Conservation (phyloP, 1,139 yeast genomes). For the Nakaseomyces uthaithaninus region DNA sequence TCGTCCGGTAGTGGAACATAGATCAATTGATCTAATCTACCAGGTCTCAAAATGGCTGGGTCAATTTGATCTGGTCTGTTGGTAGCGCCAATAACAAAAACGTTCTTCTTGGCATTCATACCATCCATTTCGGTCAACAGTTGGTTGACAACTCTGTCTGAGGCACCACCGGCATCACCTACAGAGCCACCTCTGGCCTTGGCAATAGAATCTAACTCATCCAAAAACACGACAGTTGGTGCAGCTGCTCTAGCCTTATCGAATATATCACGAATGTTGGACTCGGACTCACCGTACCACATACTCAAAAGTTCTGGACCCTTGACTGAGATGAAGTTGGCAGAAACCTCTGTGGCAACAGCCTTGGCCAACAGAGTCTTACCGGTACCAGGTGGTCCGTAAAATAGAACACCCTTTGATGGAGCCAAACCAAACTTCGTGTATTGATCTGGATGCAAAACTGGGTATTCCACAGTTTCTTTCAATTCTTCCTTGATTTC, state of each 20-base stretch:
- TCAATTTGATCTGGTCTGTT: slow-evolving; percentile 98
- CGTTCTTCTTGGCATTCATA: slow-evolving; percentile 98
- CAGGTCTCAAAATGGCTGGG: slow-evolving; percentile 97
- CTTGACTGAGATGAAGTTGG: slow-evolving; percentile 91
- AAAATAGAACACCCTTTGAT: slow-evolving; percentile 84
- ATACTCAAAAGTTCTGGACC: slow-evolving; percentile 45
- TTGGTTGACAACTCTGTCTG: slow-evolving; percentile 97
- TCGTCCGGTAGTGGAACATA: slow-evolving; percentile 98
- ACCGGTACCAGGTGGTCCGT: slow-evolving; percentile 99
- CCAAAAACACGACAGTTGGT: slow-evolving; percentile 94
- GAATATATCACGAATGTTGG: slow-evolving; percentile 92
- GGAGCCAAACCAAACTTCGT: slow-evolving; percentile 97
- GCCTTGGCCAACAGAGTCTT: slow-evolving; percentile 95
- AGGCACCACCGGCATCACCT: slow-evolving; percentile 98
- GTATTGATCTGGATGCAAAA: slow-evolving; percentile 96
- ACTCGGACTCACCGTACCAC: slow-evolving; percentile 99
- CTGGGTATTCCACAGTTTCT: slow-evolving; percentile 98
- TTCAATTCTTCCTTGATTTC: slow-evolving; percentile 91
- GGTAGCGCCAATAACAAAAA: slow-evolving; percentile 97
- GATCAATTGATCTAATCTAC: slow-evolving; percentile 96
- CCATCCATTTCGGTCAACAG: slow-evolving; percentile 99
- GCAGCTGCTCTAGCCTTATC: slow-evolving; percentile 99
- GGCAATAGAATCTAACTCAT: slow-evolving; percentile 96
- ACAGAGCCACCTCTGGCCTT: slow-evolving; percentile 89
- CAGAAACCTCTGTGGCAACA: slow-evolving; percentile 95